A percentile compares a stretch with the other conserved stretches of the same genome.
These are phyloP conservation scores for Suhomyces wounanorum DNA, from an alignment of 1,139 yeast genomes.

Conservation along the genomic window DNA sequence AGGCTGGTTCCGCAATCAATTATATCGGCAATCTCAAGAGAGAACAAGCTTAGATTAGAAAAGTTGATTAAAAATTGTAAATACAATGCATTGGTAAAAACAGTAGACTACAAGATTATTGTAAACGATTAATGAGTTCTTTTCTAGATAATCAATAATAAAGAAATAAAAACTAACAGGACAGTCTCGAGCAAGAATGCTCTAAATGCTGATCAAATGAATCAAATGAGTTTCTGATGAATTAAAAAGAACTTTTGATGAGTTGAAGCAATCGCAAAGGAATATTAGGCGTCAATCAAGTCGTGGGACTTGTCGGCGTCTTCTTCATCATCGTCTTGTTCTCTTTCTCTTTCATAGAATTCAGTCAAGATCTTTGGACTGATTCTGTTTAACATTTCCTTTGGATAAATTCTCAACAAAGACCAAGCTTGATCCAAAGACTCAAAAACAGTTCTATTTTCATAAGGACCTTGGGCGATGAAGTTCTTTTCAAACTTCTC, in stretches of 20 bases:
- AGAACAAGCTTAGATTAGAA: slow-evolving; percentile 19
- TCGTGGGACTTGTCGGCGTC: slow-evolving; percentile 35
- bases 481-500: slow-evolving; percentile 97
- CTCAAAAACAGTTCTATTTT: slow-evolving; percentile 90
- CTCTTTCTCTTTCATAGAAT: slow-evolving; percentile 87
- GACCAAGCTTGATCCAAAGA: slow-evolving; percentile 98
- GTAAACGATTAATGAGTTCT: slow-evolving; percentile 13
- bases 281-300: slow-evolving; percentile 51
- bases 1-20: slow-evolving; percentile 96
- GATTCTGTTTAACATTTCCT: slow-evolving; percentile 97
- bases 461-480: slow-evolving; percentile 94
- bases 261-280: not conserved
- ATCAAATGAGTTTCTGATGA: slow-evolving; percentile 12
- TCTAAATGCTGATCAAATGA: slow-evolving; percentile 10
- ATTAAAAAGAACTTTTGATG: slow-evolving; percentile 13
- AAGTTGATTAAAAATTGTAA: slow-evolving; percentile 2
- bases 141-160: slow-evolving; percentile 14
- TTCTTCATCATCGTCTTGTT: slow-evolving; percentile 56
- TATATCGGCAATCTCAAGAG: slow-evolving; percentile 72
- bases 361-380: slow-evolving; percentile 95
- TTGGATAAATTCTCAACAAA: slow-evolving; percentile 95
- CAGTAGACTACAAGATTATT: not conserved
- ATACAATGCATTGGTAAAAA: not conserved
- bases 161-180: slow-evolving; percentile 13
- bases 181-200: slow-evolving; percentile 3